phyloP scores from a whole-genome alignment of 2,329 filamentous ascomycete genomes.

The Pyrenophora teres region DNA sequence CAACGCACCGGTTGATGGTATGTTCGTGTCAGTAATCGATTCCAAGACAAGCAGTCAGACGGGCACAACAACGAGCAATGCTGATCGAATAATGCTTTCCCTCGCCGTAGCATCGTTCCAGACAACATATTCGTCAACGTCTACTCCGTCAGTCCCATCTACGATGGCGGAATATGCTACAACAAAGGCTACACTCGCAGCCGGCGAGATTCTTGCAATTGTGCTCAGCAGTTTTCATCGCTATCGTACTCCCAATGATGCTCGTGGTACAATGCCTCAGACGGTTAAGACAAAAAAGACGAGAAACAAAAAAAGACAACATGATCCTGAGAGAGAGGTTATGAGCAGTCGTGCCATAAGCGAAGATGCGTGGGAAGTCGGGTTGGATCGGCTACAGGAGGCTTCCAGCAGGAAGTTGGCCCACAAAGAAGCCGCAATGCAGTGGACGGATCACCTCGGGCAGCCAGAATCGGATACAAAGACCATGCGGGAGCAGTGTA shows the following conservation, averaged over 20 bases:
- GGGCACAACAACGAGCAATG: neutral
- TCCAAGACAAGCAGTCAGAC: neutral
- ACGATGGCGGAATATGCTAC: neutral
- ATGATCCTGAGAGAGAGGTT: slow-evolving; percentile 1
- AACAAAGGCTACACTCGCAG: neutral
- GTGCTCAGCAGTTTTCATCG: slow-evolving; percentile 2
- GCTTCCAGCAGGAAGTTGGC: slow-evolving; percentile 3
- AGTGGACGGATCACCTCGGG: neutral
- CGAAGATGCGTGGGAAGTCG: slow-evolving; percentile 1
- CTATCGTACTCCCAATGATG: slow-evolving; percentile 1
- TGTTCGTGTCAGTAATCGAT: neutral
- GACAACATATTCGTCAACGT: neutral
- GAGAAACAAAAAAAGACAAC: neutral
- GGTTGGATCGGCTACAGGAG: slow-evolving; percentile 2
- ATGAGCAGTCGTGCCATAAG: neutral
- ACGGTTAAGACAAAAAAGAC: neutral
- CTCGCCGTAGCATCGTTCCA: neutral
- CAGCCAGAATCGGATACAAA: neutral
- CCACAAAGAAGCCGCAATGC: neutral
- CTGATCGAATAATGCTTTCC: neutral
- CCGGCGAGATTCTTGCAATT: slow-evolving; percentile 4
- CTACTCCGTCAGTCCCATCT: neutral
- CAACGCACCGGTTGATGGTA: neutral
- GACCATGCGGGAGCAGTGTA: neutral
- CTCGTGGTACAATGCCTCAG: slow-evolving; percentile 1